Evolutionary conservation across 202 grass and related monocot genomes (phyloP).

Genomic region (Elaeis oleifera): DNA sequence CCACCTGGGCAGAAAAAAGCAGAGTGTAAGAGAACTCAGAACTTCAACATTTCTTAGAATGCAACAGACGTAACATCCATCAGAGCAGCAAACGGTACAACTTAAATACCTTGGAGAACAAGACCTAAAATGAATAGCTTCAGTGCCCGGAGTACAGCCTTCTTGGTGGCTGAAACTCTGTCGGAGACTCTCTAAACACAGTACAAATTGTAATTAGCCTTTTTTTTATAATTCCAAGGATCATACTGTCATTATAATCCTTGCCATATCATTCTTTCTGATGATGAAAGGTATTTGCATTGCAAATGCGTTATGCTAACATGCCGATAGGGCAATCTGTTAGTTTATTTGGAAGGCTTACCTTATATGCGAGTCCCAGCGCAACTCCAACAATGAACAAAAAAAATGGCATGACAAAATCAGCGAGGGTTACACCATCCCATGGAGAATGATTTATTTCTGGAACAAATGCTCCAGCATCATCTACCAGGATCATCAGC

Average conservation of each 20-base stretch:
- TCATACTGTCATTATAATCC: too few relatives aligned
- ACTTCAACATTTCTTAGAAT: too few relatives aligned
- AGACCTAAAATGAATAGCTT: slow-evolving; percentile 86
- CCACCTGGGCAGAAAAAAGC: slow-evolving; percentile 44
- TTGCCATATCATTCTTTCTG: too few relatives aligned
- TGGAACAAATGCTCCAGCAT: slow-evolving; percentile 71
- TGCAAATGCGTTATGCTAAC: too few relatives aligned
- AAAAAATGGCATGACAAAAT: slow-evolving; percentile 99
- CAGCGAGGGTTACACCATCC: slow-evolving; percentile 70
- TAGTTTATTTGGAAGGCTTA: slow-evolving; percentile 4
- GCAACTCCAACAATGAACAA: slow-evolving; percentile 95
- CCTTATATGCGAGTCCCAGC: slow-evolving; percentile 90
- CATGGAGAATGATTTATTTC: slow-evolving; percentile 78
- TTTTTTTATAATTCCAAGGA: too few relatives aligned
- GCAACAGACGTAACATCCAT: not conserved
- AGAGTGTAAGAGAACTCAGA: not conserved
- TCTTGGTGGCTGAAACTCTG: slow-evolving; percentile 59
- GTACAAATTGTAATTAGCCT: too few relatives aligned
- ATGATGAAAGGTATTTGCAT: too few relatives aligned
- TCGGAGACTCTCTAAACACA: slow-evolving; percentile 54
- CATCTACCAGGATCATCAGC: slow-evolving; percentile 97
- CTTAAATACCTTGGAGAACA: slow-evolving; percentile 78
- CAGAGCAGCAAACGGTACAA: not conserved
- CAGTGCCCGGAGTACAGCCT: slow-evolving; percentile 65
- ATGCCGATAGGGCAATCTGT: too few relatives aligned